These are phyloP conservation scores for Leccinellum rugosiceps DNA, from an alignment of 768 basidiomycete genomes.

Conservation along the genomic window DNA sequence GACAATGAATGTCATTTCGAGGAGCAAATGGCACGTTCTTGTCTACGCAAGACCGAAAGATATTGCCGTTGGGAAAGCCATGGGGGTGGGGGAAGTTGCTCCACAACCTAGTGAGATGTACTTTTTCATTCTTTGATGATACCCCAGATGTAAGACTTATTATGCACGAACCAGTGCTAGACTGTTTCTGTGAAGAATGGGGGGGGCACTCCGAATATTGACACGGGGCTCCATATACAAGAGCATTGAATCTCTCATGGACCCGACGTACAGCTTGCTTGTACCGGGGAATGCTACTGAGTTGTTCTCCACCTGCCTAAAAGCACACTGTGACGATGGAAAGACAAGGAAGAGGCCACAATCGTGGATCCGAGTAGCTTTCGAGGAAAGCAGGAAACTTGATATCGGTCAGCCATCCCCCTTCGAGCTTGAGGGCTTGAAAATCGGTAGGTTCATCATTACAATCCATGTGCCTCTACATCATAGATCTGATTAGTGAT, in stretches of 20 bases:
- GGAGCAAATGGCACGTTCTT: background rate
- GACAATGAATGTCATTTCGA: background rate
- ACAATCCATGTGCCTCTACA: background rate
- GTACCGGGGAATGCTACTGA: background rate
- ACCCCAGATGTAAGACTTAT: background rate
- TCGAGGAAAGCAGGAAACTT: background rate
- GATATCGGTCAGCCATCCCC: too few species aligned
- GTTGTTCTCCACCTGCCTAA: background rate
- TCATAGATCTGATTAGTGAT: constrained; percentile 1
- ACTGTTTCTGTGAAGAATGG: too few species aligned
- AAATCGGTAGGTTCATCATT: background rate
- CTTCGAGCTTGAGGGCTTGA: background rate
- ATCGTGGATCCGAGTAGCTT: background rate
- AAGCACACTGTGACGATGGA: background rate
- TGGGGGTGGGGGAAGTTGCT: background rate
- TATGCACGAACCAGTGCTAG: too few species aligned
- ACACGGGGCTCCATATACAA: too few species aligned
- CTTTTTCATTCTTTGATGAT: background rate
- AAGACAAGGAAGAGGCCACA: background rate
- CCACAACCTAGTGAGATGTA: background rate
- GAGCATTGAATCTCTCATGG: background rate
- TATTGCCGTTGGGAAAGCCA: background rate
- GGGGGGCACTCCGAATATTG: too few species aligned
- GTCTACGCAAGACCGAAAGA: background rate
- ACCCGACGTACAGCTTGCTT: background rate